Base-by-base conservation (phyloP, 805 yeast species). In the Phaffomyces thermotolerans region DNA sequence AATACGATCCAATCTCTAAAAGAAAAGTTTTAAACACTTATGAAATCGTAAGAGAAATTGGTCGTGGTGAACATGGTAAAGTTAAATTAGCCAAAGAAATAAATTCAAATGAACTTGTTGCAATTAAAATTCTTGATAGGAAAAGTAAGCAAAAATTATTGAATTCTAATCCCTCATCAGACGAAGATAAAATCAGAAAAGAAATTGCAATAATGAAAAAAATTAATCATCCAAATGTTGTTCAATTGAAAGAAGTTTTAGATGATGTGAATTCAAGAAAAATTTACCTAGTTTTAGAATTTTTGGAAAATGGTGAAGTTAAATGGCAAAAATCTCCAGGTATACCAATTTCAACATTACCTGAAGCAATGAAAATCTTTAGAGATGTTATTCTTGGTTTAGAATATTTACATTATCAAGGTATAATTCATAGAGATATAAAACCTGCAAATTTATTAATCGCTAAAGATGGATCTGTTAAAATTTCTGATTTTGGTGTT, bases 61-160 rank as follows among this genome's bases (percentile, higher is more conserved):
- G 99, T 10, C 73, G 85, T 31, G 99, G 99, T n/a, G 96, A 90
- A 62, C 98, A 91, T 64, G 98, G 99, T n/a, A 91, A 88, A 62
- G 99, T 93, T 36, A 93, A 93, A 61, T 71, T 93, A 17, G 99
- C 95, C 0, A 76, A 76, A 47, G 91, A 90, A 59, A 63, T 81
- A 43, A 70, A 75, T n/a, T 63, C 71, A 6, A 69, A 74, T 37
- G 79, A 75, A 51, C 67, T 78, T 29, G 95, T 88, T n/a, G 99
- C 99, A 4, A 89, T 93, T 44, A 93, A 93, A 60, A 86, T 93
- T 41, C 88, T 93, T 36, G 90, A 87, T 64, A 73, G 97, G 43
- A 78, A 78, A 40, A 78, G 75, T 2, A 68, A 76, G 38, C 80
- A 78, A 4, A 67, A 71, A 57, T 37, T 38, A 12, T 56, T 68